Evolutionary conservation across 1,284 basidiomycete species (phyloP).

Genomic region (Leccinum fuscescens): DNA sequence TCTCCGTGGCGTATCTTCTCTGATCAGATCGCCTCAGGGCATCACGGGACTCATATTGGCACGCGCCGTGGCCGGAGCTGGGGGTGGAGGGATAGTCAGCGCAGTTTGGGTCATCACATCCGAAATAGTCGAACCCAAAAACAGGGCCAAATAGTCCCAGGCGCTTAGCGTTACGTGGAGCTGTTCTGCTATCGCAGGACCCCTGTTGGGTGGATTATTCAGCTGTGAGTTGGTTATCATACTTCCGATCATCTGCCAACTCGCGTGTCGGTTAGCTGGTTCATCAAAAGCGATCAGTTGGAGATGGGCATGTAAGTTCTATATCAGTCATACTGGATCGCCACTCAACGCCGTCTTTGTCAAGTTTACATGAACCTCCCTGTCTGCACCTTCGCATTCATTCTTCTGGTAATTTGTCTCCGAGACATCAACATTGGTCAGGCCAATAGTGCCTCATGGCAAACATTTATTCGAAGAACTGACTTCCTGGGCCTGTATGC

Average conservation of each 20-base stretch:
- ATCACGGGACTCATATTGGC: conserved; percentile 58
- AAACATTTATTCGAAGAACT: conserved; percentile 50
- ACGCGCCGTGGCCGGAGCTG: conserved; percentile 64
- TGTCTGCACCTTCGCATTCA: conserved; percentile 57
- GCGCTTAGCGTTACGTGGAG: conserved; percentile 80
- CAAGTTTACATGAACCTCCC: conserved; percentile 79
- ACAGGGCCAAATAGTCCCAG: conserved; percentile 77
- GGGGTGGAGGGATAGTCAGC: conserved; percentile 78
- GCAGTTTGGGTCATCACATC: conserved; percentile 81
- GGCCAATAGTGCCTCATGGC: conserved; percentile 53
- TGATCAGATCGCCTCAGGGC: conserved; percentile 41
- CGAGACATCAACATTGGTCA: conserved; percentile 50
- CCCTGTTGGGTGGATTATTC: conserved; percentile 74
- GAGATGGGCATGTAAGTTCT: conserved; percentile 76
- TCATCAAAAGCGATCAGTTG: conserved; percentile 46
- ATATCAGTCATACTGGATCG: neutral
- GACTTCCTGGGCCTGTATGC: conserved; percentile 76
- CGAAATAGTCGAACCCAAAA: conserved; percentile 67
- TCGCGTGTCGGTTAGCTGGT: conserved; percentile 16
- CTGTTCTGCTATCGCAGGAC: conserved; percentile 76
- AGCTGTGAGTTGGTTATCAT: conserved; percentile 51
- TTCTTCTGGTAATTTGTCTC: conserved; percentile 59
- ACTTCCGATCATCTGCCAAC: conserved; percentile 16
- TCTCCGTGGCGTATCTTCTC: conserved; percentile 11
- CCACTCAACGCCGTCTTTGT: conserved; percentile 14